phyloP scores from a whole-genome alignment of 179 eudicot species.

The Beta corolliflora region DNA sequence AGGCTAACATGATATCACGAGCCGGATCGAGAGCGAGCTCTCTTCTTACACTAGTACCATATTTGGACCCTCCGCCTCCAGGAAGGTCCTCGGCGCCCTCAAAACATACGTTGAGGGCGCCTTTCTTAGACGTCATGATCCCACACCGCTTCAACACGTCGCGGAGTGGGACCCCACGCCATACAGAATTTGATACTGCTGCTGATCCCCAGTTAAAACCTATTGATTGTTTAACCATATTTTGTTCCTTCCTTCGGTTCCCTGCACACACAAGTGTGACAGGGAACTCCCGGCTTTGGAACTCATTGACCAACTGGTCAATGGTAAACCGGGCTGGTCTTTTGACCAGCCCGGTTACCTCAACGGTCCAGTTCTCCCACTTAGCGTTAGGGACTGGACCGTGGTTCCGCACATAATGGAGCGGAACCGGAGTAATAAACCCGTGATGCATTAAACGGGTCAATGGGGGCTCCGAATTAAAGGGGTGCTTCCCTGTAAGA shows the following conservation, averaged over 20 bases:
- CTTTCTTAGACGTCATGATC: slow-evolving; percentile 45
- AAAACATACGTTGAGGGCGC: slow-evolving; percentile 77
- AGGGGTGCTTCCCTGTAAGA: slow-evolving; percentile 90
- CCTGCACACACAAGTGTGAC: slow-evolving; percentile 87
- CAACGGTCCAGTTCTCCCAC: slow-evolving; percentile 82
- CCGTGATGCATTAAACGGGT: slow-evolving; percentile 87
- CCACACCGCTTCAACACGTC: slow-evolving; percentile 67
- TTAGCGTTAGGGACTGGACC: slow-evolving; percentile 69
- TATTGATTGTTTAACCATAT: slow-evolving; percentile 72
- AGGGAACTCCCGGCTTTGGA: slow-evolving; percentile 64
- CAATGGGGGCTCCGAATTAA: slow-evolving; percentile 83
- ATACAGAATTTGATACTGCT: slow-evolving; percentile 69
- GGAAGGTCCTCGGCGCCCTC: slow-evolving; percentile 94
- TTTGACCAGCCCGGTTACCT: slow-evolving; percentile 69
- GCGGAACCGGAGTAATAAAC: slow-evolving; percentile 89
- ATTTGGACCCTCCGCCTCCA: slow-evolving; percentile 93
- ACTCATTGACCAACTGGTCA: slow-evolving; percentile 62
- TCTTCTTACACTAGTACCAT: slow-evolving; percentile 70
- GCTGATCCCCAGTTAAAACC: slow-evolving; percentile 99
- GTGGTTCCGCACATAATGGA: slow-evolving; percentile 95
- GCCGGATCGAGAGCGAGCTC: slow-evolving; percentile 79
- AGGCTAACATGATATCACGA: slow-evolving; percentile 73
- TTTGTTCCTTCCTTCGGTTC: slow-evolving; percentile 87
- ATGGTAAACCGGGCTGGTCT: slow-evolving; percentile 59
- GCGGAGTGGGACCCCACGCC: slow-evolving; percentile 77